Base-by-base conservation (phyloP, 352 stramenopile species). In the Globisporangium lucens region DNA sequence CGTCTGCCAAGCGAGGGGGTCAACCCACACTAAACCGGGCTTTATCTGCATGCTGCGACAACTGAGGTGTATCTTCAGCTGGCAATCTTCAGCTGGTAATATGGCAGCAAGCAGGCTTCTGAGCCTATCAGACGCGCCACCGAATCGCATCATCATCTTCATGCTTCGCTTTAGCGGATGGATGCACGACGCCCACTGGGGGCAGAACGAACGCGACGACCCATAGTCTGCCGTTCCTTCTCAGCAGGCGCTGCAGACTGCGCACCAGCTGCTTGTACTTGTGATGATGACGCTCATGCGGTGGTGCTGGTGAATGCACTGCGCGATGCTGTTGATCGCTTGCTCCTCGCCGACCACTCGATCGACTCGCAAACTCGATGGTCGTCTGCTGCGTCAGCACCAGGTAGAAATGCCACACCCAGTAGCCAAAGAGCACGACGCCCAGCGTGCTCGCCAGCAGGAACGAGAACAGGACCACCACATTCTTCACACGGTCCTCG, bases 341-440 rank as follows among this genome's bases (percentile, higher is more conserved):
- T 22, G 17, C 41, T n/a, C 4, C 38, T 46, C 38, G 38, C 38
- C 55, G 27, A 13, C 41, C 35, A 15, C 24, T 47, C 35, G 35
- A 63, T 36, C 47, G 61, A 35, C 46, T 24, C 61, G 75, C 72
- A 47, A 82, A 79, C 61, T 82, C 75, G 35, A 82, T 77, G 3
- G 73, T 82, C 22, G 73, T 80, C 56, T 77, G 75, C 35, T 77
- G 63, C 33, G 75, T 83, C 24, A 85, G 63, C 51, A 79, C 69
- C 57, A 87, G 63, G 51, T 83, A 85, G 30, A 74, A 22, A 38
- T 87, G 79, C 79, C 79, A 87, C 5, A 53, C 29, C 75, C 73
- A 80, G 56, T 80, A 82, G 5, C 53, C 52, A 29, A 65, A 76
- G 41, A 82, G 63, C 55, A 74, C 64, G 55, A 79, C 66, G 10